Evolutionary conservation across 352 stramenopile genomes (phyloP), one percentile per base, ranked within the genome.

Genomic region (Phytophthora sp.): DNA sequence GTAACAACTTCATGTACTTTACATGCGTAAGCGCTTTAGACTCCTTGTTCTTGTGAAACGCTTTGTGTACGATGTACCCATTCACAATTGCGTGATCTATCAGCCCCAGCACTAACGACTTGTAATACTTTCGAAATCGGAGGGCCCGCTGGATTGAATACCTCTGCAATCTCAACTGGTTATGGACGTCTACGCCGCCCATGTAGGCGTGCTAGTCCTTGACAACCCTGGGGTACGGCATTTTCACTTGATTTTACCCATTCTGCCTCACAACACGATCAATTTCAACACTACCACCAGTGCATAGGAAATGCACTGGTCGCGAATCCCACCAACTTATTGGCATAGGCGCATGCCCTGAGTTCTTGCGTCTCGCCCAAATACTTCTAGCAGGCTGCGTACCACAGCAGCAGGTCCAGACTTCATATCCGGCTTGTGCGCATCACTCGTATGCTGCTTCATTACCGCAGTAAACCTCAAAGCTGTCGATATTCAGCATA

Each of bases 81-180:
- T 60, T 72, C 12, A 66, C 49, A 20, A 67, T 55, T 1, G 63
- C 55, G 9, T 67, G 31, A 12, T 59, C 63, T 0, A 72, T 49
- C 13, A 67, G 32, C 1, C 51, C 37, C n/a, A 72, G 50, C 17
- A 54, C 46, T 1, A 72, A 17, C 1, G 50, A 38, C 52, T 67
- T 63, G 50, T 63, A 67, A 37, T 67, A 72, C 24, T 72, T 72
- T 4, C 30, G 2, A 30, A 72, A 66, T 3, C 43, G n/a, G 2
- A 63, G 6, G 0, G 18, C 21, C 12, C 21, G 44, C 51, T 66
- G 49, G 2, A 66, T n/a, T 1, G 49, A 59, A 18, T 59, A 72
- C 3, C 62, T 32, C 35, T 66, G 48, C 4, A 70, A 38, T 2
- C 53, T 26, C 1, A 70, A 31, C 15, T 53, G 50, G 18, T 67